Base-by-base conservation (phyloP, 2,329 filamentous ascomycete species). In the Penicillium sp. region DNA sequence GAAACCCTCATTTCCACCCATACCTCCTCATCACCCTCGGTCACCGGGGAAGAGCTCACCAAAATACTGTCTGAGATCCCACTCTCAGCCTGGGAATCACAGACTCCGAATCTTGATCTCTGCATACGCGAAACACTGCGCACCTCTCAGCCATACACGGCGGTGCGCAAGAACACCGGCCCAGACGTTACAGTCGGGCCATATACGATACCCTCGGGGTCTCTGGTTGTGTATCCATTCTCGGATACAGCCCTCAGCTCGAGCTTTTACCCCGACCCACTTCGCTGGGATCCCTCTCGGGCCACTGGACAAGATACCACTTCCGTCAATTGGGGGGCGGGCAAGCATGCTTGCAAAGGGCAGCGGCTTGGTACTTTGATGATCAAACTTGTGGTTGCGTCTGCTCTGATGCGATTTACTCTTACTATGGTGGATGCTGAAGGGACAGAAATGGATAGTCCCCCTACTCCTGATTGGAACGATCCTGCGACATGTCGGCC, bases 121-220 rank as follows among this genome's bases (percentile, higher is more conserved):
- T 53, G 50, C 1, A 53, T 53, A 13, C 46, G 50, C 4, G 50
- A 53, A 36, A 53, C 50, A 8, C 28, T 53, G 5, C 46, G 50
- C 13, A 42, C 39, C 13, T 40, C 50, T 13, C 46, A 53, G 25
- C 50, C 50, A 18, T 49, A 50, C 28, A 46, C 46, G 16, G 50
- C 50, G 6, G 31, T 53, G 9, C 46, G 50, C 14, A 50, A 50
- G 14, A 53, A 53, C n/a, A 39, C 10, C 6, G 50, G 50, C 2
- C 47, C 50, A 12, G 41, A 50, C 14, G 9, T 53, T 11, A 38
- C 19, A 11, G 19, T 46, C 10, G 41, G 41, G 11, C 2, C 29
- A 13, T 50, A 42, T 18, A 41, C 42, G 12, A 53, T 53, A 13
- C 50, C 51, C 11, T 36, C 49, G 1, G 43, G 49, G 3, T 39